Base-by-base conservation (phyloP, 441 rosid genomes). In the Bruguiera hainesii region DNA sequence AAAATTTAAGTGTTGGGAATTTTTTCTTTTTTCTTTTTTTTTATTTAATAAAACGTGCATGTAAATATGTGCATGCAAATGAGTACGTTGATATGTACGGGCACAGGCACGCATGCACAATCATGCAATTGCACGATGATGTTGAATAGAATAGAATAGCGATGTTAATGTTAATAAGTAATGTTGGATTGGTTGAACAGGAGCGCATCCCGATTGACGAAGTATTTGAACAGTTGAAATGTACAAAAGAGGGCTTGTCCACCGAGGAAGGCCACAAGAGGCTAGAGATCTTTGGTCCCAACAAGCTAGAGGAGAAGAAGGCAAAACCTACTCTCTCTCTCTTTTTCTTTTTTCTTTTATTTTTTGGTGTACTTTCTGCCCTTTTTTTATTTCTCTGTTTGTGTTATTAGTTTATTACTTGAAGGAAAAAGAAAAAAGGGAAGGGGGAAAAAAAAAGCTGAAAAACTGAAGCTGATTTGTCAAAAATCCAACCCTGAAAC, bases 291-390 rank as follows among this genome's bases (percentile, higher is more conserved):
- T 91, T 94, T 51, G 99, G 99, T 19, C 80, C 81, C 39, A 94
- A 91, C 75, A 94, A 91, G 80, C 96, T 94, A 6, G 96, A 91
- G 72, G 97, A 91, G 85, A 91, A 88, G 70, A 81, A 79, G 68
- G 96, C 79, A 50, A 59, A n/a, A 49, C 30, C 28, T 59, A 20
- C 7, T 10, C 18, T 53, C 30, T 23, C 7, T 30, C 2, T 6
- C 26, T 26, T 26, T 2, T 26, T 2, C 11, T 7, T 39, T 46
- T 25, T 9, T 30, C 8, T 2, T 15, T 20, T 20, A 20, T 20
- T 42, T 30, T 55, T 53, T 7, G 9, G 9, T 20, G 2, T 18
- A 42, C 15, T 42, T 13, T 42, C 18, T 13, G 48, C 48, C 13
- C 48, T 3, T 31, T 6, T 16, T 31, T 0, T 8, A 8, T 33